Evolutionary conservation across 257 asterid species (phyloP), one percentile per base, ranked within the genome.

Genomic region (Solanum pennellii): DNA sequence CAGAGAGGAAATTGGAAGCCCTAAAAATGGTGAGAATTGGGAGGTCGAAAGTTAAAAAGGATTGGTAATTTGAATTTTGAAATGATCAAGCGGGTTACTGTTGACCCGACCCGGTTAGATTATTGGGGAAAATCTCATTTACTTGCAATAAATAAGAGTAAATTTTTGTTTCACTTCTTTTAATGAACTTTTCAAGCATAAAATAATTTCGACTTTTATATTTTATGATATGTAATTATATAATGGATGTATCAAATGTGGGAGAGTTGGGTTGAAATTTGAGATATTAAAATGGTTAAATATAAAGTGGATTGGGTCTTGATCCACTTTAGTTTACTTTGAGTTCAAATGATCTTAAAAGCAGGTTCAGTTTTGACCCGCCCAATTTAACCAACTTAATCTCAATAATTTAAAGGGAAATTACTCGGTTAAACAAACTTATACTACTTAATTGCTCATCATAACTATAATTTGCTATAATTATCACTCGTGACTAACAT

Each of bases 251-350:
- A 52, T 52, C 4, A 0, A 52, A 52, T n/a, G n/a, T 16, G 2
- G 0, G 23, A 0, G 2, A 0, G 0, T 16, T 16, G 10, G 0
- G 4, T 52, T 52, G 9, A 52, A 52, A 52, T 2, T 16, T 3
- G 23, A 52, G 62, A 52, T 52, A 52, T 52, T 52, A 52, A 52
- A 52, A 52, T 0, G 9, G 0, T 15, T 49, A 49, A 49, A 49
- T 49, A 49, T 3, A 49, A 49, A 49, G 6, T 49, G 0, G 21
- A 37, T 52, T 52, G 21, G 60, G 1, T 52, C 23, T 0, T 52
- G 9, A 52, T 21, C 1, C 9, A 3, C 0, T 21, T 23, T 16
- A 52, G 10, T 52, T 52, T 52, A 52, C 23, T 6, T 16, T 52
- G 1, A 0, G 4, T 9, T 6, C 0, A 52, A 49, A 49, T 49